phyloP scores from a whole-genome alignment of 768 basidiomycete genomes.

The Hydnomerulius pinastri region DNA sequence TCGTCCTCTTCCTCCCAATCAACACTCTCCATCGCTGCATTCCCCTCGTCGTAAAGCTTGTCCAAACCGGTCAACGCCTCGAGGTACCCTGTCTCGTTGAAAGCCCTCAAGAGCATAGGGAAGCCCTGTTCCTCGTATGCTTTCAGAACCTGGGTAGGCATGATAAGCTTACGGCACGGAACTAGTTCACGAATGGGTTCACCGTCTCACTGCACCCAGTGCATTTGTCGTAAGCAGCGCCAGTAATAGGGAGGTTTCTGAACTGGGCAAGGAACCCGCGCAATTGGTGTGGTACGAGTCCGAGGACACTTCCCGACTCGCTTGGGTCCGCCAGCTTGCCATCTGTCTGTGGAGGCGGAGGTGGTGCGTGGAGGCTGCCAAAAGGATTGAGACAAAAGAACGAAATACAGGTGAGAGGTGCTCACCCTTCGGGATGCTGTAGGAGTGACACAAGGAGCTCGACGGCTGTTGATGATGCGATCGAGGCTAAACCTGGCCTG shows the following conservation, averaged over 20 bases:
- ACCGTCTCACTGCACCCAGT: conserved; percentile 89
- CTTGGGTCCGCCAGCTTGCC: conserved; percentile 26
- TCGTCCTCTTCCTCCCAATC: conserved; percentile 74
- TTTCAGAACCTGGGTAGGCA: conserved; percentile 61
- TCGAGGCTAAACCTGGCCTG: conserved; percentile 88
- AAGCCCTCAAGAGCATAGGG: conserved; percentile 74
- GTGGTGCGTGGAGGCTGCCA: conserved; percentile 62
- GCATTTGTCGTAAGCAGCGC: conserved; percentile 83
- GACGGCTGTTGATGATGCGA: conserved; percentile 89
- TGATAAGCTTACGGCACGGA: not conserved
- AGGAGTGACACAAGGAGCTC: conserved; percentile 87
- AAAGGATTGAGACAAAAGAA: conserved; percentile 8
- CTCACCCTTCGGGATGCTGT: conserved; percentile 87
- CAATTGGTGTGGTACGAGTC: conserved; percentile 91
- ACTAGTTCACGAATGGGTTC: conserved; percentile 19
- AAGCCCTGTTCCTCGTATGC: conserved; percentile 85
- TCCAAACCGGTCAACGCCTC: conserved; percentile 80
- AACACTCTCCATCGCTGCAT: conserved; percentile 65
- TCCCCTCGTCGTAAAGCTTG: conserved; percentile 72
- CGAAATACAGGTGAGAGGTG: not conserved
- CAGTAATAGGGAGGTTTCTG: conserved; percentile 79
- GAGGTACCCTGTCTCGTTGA: conserved; percentile 78
- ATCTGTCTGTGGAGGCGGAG: conserved; percentile 54
- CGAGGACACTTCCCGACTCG: conserved; percentile 59
- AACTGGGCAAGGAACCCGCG: conserved; percentile 90